These are phyloP conservation scores for Onygena corvina DNA, from an alignment of 2,329 filamentous ascomycete genomes.

Conservation along the genomic window DNA sequence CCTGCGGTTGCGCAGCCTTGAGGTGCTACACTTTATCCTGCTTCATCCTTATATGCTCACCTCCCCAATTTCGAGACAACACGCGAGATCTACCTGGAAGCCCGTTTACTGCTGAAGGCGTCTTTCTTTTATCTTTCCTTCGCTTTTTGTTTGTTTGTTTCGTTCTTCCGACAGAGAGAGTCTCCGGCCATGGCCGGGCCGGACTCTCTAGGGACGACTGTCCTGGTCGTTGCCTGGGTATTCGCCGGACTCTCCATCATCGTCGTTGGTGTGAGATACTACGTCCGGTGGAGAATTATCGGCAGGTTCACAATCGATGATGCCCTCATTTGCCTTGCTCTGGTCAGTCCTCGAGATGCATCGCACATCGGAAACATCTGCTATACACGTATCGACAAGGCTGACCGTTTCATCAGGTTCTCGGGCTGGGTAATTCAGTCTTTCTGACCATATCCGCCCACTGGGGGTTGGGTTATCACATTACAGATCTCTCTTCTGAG, in stretches of 20 bases:
- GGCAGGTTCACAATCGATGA: neutral
- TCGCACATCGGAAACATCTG: neutral
- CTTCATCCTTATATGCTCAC: neutral
- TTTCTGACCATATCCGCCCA: constrained; percentile 10
- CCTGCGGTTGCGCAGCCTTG: neutral
- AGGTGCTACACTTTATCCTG: neutral
- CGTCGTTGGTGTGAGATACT: neutral
- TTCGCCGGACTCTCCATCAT: neutral
- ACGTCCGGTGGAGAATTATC: neutral
- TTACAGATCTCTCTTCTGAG: constrained; percentile 5
- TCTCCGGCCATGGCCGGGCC: neutral
- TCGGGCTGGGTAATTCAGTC: constrained; percentile 6
- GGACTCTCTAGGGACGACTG: neutral
- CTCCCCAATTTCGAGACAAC: no score
- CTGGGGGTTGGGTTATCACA: constrained; percentile 12
- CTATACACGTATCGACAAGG: no score
- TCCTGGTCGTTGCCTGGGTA: neutral
- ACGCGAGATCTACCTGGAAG: no score
- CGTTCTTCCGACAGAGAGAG: no score
- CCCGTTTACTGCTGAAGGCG: no score
- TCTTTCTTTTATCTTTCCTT: no score
- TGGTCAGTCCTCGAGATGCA: neutral
- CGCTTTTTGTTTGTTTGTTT: no score
- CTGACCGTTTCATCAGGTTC: constrained; percentile 6
- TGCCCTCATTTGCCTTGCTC: neutral